A percentile compares a stretch with the other conserved stretches of the same genome.
phyloP scores from a whole-genome alignment of 1,284 basidiomycete species.

The Omphalotus olearius region DNA sequence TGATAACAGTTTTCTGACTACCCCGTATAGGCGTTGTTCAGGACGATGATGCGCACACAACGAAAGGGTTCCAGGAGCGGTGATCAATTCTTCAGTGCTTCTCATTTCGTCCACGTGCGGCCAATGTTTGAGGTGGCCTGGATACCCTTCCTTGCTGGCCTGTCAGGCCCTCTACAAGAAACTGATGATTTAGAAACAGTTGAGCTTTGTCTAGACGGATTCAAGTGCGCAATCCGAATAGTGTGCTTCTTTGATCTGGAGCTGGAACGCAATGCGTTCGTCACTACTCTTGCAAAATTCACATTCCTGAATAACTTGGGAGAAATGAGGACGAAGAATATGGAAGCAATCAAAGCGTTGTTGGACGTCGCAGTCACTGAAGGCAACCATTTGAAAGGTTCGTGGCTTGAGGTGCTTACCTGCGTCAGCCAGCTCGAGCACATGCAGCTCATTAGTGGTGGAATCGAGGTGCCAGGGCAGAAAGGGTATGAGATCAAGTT shows the following conservation, averaged over 20 bases:
- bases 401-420: conserved; percentile 93
- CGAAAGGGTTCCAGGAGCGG: conserved; percentile 68
- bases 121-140: conserved; percentile 99
- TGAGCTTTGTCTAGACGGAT: conserved; percentile 89
- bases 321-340: conserved; percentile 98
- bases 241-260: conserved; percentile 95
- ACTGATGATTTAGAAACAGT: conserved; percentile 91
- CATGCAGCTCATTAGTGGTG: conserved; percentile 93
- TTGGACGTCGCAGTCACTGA: conserved; percentile 91
- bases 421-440: conserved; percentile 97
- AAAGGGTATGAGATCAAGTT: conserved; percentile 25
- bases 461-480: conserved; percentile 80
- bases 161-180: conserved; percentile 89
- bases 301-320: conserved; percentile 95
- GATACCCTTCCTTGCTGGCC: conserved; percentile 93
- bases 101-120: conserved; percentile 89
- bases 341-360: conserved; percentile 94
- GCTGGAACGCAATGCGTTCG: conserved; percentile 93
- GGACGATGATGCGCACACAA: conserved; percentile 85
- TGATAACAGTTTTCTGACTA: conserved; percentile 10
- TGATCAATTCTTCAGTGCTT: conserved; percentile 93
- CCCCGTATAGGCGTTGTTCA: conserved; percentile 74
- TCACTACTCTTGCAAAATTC: conserved; percentile 96
- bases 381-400: conserved; percentile 90
- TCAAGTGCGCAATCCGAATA: conserved; percentile 90